Conservation (phyloP, 1,139 yeast genomes). For the Magnusiomyces ingens region DNA sequence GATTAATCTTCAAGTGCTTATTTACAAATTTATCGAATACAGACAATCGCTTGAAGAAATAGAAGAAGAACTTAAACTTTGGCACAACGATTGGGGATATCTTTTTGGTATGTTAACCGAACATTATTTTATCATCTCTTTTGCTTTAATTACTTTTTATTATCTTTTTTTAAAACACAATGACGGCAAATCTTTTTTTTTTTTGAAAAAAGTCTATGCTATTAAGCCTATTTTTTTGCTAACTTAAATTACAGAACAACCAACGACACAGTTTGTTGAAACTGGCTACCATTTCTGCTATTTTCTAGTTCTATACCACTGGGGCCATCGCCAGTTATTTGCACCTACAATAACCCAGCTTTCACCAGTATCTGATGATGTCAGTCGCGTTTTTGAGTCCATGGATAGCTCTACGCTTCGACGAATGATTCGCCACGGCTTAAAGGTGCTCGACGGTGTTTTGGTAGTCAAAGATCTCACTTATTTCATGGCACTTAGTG, state of each 20-base stretch:
- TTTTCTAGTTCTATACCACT: constrained; percentile 42
- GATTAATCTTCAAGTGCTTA: constrained; percentile 53
- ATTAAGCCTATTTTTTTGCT: not conserved
- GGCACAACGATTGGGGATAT: constrained; percentile 27
- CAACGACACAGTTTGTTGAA: constrained; percentile 71
- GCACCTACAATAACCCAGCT: constrained; percentile 1
- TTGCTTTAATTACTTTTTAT: not conserved
- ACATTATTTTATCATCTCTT: constrained; percentile 39
- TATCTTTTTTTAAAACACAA: not conserved
- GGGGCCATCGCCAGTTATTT: constrained; percentile 23
- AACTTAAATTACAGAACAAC: constrained; percentile 41
- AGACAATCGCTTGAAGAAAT: constrained; percentile 29
- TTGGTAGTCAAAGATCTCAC: constrained; percentile 47
- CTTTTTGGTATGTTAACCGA: constrained; percentile 69
- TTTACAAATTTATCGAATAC: constrained; percentile 46
- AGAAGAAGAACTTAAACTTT: constrained; percentile 35
- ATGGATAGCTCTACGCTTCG: constrained; percentile 18
- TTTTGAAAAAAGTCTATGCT: constrained; percentile 45
- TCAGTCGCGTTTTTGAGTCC: constrained; percentile 12
- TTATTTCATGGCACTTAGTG: constrained; percentile 55
- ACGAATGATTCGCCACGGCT: constrained; percentile 34
- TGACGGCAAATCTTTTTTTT: not conserved
- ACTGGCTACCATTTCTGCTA: constrained; percentile 63
- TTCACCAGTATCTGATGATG: constrained; percentile 9
- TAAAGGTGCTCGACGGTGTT: constrained; percentile 40